Percentiles rank a stretch among this genome's conserved stretches.
Conservation (phyloP, 176 grass and related monocot species). For the Alloteropsis semialata region DNA sequence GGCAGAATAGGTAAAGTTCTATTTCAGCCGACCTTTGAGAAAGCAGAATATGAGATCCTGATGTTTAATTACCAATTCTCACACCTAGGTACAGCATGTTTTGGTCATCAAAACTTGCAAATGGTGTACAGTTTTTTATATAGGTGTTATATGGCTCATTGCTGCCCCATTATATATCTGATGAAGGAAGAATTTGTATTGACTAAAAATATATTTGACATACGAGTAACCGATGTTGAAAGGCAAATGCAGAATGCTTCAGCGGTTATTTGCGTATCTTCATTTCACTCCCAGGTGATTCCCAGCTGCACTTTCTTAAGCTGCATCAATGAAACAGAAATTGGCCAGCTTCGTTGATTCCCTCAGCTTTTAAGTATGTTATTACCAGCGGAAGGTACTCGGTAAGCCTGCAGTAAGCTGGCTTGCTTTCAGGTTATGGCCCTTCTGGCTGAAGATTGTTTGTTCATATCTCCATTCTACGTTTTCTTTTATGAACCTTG, state of each 20-base stretch:
- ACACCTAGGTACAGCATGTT: not conserved
- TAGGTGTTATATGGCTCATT: not conserved
- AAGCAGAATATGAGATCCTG: not conserved
- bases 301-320: not conserved
- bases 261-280: not conserved
- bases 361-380: not conserved
- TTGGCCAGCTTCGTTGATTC: not conserved
- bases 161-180: not conserved
- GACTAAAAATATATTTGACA: not conserved
- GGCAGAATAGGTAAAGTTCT: not conserved
- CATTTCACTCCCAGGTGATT: not conserved
- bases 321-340: not conserved
- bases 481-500: too few relatives aligned
- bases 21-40: not conserved
- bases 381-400: not conserved
- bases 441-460: too few relatives aligned
- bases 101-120: not conserved
- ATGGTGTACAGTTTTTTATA: too few relatives aligned
- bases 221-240: not conserved
- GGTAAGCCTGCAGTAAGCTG: not conserved
- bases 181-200: not conserved
- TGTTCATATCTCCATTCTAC: too few relatives aligned
- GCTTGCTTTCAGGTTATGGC: not conserved
- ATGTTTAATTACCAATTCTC: not conserved
- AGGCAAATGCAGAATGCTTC: not conserved